phyloP scores from a whole-genome alignment of 257 asterid genomes.

The Ilex asprella region DNA sequence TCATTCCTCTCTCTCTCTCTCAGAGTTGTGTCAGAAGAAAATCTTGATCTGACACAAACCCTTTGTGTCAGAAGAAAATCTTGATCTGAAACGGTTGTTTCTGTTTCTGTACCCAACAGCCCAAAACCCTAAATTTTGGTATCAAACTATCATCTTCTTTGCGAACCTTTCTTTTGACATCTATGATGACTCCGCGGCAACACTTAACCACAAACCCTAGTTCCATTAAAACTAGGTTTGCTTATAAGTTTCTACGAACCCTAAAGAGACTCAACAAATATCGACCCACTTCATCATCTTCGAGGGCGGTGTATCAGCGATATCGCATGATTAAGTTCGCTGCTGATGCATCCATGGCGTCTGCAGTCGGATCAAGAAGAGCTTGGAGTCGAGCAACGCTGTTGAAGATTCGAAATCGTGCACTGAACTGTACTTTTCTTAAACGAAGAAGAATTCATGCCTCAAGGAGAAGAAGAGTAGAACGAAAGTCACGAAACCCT shows the following conservation, averaged over 20 bases:
- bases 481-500: conserved; percentile 20
- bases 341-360: conserved; percentile 66
- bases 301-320: conserved; percentile 15
- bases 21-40: too few species aligned
- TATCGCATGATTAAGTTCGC: conserved; percentile 40
- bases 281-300: neutral
- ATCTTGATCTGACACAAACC: neutral
- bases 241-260: conserved; percentile 40
- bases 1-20: conserved; percentile 18
- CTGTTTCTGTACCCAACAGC: conserved; percentile 10
- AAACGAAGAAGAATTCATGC: conserved; percentile 2
- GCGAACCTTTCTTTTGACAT: neutral
- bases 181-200: conserved; percentile 14
- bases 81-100: conserved; percentile 5
- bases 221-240: conserved; percentile 39
- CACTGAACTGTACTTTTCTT: conserved; percentile 1
- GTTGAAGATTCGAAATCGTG: conserved; percentile 26
- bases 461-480: conserved; percentile 4
- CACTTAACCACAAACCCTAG: conserved; percentile 20
- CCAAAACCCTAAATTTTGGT: conserved; percentile 35
- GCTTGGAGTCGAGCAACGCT: conserved; percentile 72
- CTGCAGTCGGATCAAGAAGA: conserved; percentile 45
- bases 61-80: conserved; percentile 75
- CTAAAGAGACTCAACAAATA: conserved; percentile 32
- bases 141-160: neutral